Evolutionary conservation across 495 filamentous ascomycete species (phyloP), one percentile per base, ranked within the genome.

Genomic region (Penicillium cosmopolitanum): DNA sequence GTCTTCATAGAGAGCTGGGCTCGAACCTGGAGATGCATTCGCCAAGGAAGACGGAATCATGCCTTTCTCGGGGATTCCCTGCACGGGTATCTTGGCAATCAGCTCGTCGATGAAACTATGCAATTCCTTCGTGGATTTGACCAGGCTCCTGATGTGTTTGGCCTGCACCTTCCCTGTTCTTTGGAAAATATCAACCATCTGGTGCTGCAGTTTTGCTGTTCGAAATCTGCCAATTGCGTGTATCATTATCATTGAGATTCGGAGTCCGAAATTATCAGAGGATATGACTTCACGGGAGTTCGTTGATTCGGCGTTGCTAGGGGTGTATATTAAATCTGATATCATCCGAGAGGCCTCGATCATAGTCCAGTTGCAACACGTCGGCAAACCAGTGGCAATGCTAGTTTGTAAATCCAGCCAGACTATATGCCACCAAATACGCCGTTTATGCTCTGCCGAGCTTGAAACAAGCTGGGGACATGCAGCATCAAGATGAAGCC

Each of bases 321-420:
- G 23, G 5, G 21, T 28, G 19, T n/a, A 11, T 31, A 38, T 36
- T n/a, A 36, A 46, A n/a, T 9, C 43, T 16, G 38, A 40, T 33
- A 52, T 25, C 28, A 56, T 53, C 13, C 33, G 12, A 5, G 58
- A 53, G 40, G 3, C 33, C 46, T 54, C 47, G 5, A 61, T 43
- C 10, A n/a, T 21, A 16, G 25, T 44, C 8, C 44, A 18, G 10
- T 53, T 57, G 15, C 56, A 64, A 51, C 60, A 62, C 11, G 56
- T 18, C 5, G 65, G 63, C 33, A 68, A 28, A 9, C 66, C 66
- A 13, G 48, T 64, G 13, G 63, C 54, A 5, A 71, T 50, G 43
- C 63, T 71, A 1, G 61, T 50, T 42, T 68, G 68, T 1, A 68
- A 48, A 59, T 71, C 68, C 10, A 71, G 33, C 63, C 61, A 64